phyloP scores from a whole-genome alignment of 2,329 filamentous ascomycete genomes.

The Sphaerulina vaccinii region DNA sequence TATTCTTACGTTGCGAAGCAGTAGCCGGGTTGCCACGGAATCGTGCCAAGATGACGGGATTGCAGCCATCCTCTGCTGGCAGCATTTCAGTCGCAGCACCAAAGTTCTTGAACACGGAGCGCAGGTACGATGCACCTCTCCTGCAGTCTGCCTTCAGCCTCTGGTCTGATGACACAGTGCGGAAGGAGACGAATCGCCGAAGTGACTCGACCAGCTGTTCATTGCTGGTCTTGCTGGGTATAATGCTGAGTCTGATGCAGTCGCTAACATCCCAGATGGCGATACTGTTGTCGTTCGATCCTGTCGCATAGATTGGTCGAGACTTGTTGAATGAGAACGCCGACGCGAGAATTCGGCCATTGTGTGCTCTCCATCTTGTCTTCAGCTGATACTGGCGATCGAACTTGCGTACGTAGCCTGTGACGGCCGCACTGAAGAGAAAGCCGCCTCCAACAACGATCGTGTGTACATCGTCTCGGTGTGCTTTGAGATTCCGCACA shows the following conservation, averaged over 20 bases:
- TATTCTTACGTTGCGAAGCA: constrained; percentile 70
- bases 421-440: constrained; percentile 84
- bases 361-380: constrained; percentile 76
- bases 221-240: constrained; percentile 55
- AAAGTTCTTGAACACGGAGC: constrained; percentile 85
- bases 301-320: constrained; percentile 85
- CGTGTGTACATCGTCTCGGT: constrained; percentile 79
- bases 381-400: constrained; percentile 82
- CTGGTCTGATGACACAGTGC: constrained; percentile 82
- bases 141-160: constrained; percentile 90
- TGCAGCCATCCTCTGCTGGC: constrained; percentile 73
- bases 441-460: constrained; percentile 82
- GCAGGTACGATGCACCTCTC: constrained; percentile 85
- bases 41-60: constrained; percentile 89
- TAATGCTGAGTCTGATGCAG: constrained; percentile 48
- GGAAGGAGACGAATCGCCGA: constrained; percentile 84
- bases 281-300: constrained; percentile 86
- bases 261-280: constrained; percentile 80
- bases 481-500: constrained; percentile 78
- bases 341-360: constrained; percentile 84
- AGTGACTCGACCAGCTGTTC: constrained; percentile 65
- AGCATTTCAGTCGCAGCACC: constrained; percentile 88
- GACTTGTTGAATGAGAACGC: constrained; percentile 68
- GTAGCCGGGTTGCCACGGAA: constrained; percentile 75
- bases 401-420: constrained; percentile 69